phyloP scores from a whole-genome alignment of 768 basidiomycete genomes.

The Pluteus cervinus region DNA sequence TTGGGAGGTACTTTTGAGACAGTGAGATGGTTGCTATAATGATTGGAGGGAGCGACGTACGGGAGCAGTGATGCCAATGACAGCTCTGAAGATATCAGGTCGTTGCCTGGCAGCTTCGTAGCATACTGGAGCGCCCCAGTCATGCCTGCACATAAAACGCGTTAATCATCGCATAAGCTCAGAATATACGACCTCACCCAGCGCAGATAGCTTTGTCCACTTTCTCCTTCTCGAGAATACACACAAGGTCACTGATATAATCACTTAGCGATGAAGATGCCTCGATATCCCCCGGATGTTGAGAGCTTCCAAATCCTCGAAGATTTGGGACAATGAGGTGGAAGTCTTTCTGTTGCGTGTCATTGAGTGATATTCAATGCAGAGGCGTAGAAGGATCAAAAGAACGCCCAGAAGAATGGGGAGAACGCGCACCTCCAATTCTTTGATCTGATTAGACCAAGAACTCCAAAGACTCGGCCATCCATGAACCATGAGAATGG shows the following conservation, averaged over 20 bases:
- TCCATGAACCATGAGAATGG: constrained; percentile 68
- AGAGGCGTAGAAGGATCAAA: neutral
- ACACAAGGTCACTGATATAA: constrained; percentile 55
- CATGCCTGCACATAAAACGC: constrained; percentile 41
- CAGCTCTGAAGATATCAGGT: constrained; percentile 56
- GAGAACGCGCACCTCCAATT: constrained; percentile 42
- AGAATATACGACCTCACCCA: constrained; percentile 37
- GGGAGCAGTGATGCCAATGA: constrained; percentile 55
- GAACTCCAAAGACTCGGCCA: constrained; percentile 77
- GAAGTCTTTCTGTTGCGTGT: constrained; percentile 43
- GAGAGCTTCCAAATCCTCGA: constrained; percentile 67
- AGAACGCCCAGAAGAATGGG: neutral
- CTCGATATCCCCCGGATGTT: constrained; percentile 56
- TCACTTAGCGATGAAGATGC: constrained; percentile 57
- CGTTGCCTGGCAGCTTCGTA: constrained; percentile 64
- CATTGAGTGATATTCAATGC: neutral
- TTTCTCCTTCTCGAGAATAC: constrained; percentile 48
- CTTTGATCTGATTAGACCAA: constrained; percentile 67
- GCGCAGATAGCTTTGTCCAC: constrained; percentile 50
- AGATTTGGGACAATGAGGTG: constrained; percentile 56
- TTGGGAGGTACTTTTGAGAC: neutral
- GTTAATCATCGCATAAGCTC: neutral
- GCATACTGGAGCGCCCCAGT: constrained; percentile 68
- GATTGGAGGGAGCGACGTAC: constrained; percentile 27
- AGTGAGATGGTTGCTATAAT: neutral